phyloP scores from a whole-genome alignment of 352 stramenopile genomes.

The Stramenopiles sp. region DNA sequence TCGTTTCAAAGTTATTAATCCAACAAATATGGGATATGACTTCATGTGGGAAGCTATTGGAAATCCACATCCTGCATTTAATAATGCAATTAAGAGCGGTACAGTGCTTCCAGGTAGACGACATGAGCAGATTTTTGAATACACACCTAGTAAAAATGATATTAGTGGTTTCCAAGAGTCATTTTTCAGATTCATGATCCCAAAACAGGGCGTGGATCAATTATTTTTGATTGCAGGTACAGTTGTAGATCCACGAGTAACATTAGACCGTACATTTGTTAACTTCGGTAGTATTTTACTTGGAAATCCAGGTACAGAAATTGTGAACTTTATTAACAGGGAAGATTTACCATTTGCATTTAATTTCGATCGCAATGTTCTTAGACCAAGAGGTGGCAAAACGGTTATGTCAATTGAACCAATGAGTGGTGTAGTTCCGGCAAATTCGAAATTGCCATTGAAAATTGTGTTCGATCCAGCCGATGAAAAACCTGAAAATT shows the following conservation, averaged over 20 bases:
- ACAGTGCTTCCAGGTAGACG: constrained; percentile 70
- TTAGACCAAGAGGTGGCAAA: constrained; percentile 33
- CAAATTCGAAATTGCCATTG: constrained; percentile 48
- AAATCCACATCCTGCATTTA: constrained; percentile 49
- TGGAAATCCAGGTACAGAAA: constrained; percentile 54
- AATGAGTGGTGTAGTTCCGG: constrained; percentile 59
- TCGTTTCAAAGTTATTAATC: constrained; percentile 76
- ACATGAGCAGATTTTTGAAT: constrained; percentile 87
- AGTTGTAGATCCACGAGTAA: constrained; percentile 64
- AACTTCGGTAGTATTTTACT: constrained; percentile 78
- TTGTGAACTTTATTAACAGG: constrained; percentile 61
- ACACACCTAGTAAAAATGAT: constrained; percentile 49
- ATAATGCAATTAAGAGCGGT: constrained; percentile 61
- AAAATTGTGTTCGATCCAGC: constrained; percentile 64
- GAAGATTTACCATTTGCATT: constrained; percentile 80
- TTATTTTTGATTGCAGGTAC: constrained; percentile 71
- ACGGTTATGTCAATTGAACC: constrained; percentile 55
- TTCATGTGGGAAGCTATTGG: constrained; percentile 63
- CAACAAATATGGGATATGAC: constrained; percentile 73
- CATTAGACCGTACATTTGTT: constrained; percentile 54
- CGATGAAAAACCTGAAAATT: constrained; percentile 73
- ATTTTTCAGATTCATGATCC: constrained; percentile 70
- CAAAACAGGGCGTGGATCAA: constrained; percentile 59
- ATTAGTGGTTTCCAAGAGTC: constrained; percentile 52
- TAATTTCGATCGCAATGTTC: constrained; percentile 62